phyloP scores from a whole-genome alignment of 306 rosid genomes.

The Calophaca sinica region DNA sequence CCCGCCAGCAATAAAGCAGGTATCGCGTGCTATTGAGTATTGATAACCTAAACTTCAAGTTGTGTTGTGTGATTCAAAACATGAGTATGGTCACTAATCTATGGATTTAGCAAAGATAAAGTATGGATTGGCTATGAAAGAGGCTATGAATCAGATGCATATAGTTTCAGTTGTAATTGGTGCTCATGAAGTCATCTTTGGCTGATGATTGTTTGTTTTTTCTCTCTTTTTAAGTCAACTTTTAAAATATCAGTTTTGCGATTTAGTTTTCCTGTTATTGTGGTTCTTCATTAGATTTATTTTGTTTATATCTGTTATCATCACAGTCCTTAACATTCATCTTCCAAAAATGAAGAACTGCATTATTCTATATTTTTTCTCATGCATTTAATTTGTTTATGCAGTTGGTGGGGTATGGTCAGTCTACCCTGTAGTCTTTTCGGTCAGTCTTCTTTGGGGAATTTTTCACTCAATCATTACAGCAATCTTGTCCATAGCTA shows the following conservation, averaged over 20 bases:
- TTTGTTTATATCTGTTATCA: conserved; percentile 4
- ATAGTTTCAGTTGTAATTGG: neutral
- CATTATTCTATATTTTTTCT: conserved; percentile 9
- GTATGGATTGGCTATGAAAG: too few species aligned
- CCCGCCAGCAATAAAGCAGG: too few species aligned
- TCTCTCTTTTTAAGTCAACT: conserved; percentile 6
- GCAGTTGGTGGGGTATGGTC: conserved; percentile 99
- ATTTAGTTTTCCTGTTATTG: conserved; percentile 4
- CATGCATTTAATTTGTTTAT: conserved; percentile 27
- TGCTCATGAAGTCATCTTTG: neutral
- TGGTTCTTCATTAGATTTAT: conserved; percentile 28
- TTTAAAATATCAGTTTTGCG: conserved; percentile 16
- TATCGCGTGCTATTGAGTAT: too few species aligned
- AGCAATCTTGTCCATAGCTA: conserved; percentile 65
- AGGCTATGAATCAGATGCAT: too few species aligned
- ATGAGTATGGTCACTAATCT: too few species aligned
- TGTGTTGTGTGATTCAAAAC: too few species aligned
- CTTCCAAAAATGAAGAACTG: too few species aligned
- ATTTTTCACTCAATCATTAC: conserved; percentile 69
- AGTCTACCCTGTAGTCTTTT: conserved; percentile 68
- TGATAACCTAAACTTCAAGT: too few species aligned
- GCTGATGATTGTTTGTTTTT: neutral
- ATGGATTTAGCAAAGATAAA: too few species aligned
- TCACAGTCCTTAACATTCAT: too few species aligned
- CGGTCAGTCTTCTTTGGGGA: conserved; percentile 69